phyloP scores from a whole-genome alignment of 345 rosid genomes.

The Ceriops tagal region DNA sequence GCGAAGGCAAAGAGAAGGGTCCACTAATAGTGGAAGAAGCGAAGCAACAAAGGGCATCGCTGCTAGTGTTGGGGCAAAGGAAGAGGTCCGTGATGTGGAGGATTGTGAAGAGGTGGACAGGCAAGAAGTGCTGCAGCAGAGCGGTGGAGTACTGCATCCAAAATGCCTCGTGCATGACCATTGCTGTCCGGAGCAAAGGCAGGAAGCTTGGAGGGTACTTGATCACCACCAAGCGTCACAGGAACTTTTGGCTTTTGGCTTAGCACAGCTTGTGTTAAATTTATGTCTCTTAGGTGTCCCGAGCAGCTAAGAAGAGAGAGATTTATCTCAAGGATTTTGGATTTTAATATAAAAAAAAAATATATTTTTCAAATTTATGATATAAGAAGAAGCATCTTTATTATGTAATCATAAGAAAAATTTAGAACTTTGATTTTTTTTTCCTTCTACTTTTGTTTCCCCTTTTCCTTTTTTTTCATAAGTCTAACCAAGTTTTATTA shows the following conservation, averaged over 20 bases:
- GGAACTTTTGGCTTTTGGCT: conserved; percentile 91
- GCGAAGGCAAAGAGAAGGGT: conserved; percentile 71
- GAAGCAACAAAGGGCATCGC: conserved; percentile 51
- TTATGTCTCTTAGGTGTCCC: too few relatives aligned
- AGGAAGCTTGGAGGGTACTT: conserved; percentile 74
- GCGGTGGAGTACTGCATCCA: conserved; percentile 70
- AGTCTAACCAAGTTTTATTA: too few relatives aligned
- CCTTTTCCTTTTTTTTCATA: too few relatives aligned
- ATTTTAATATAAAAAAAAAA: too few relatives aligned
- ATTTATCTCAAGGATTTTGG: too few relatives aligned
- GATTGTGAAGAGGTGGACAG: conserved; percentile 50
- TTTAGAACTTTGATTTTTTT: too few relatives aligned
- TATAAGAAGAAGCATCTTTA: too few relatives aligned
- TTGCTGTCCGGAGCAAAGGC: conserved; percentile 78
- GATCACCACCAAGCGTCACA: conserved; percentile 90
- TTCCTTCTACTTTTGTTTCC: too few relatives aligned
- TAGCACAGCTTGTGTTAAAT: conserved; percentile 10
- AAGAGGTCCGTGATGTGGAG: conserved; percentile 55
- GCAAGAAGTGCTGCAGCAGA: conserved; percentile 36
- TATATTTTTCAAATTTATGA: too few relatives aligned
- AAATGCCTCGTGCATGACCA: conserved; percentile 78
- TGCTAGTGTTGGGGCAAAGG: conserved; percentile 74
- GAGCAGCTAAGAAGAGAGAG: too few relatives aligned
- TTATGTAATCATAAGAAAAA: too few relatives aligned
- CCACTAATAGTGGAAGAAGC: conserved; percentile 70